These are phyloP conservation scores for Scheffersomyces insectosa DNA, from an alignment of 1,139 yeast species.

Conservation along the genomic window DNA sequence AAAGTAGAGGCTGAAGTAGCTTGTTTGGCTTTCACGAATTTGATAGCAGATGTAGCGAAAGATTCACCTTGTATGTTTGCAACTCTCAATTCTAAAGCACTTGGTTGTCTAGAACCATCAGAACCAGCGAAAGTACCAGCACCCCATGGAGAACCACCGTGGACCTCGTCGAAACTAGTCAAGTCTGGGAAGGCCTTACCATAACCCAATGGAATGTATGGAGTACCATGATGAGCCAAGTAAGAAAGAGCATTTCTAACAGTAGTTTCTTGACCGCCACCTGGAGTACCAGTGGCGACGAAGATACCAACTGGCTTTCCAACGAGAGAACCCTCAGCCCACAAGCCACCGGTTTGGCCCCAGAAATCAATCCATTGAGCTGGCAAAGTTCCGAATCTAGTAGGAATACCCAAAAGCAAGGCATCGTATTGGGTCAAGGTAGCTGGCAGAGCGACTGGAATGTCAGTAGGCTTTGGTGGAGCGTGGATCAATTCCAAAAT, in stretches of 20 bases:
- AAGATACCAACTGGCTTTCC: conserved; percentile 52
- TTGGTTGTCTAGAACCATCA: conserved; percentile 50
- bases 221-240: conserved; percentile 53
- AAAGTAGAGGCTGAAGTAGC: neutral
- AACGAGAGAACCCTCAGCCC: conserved; percentile 50
- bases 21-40: conserved; percentile 12
- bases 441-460: conserved; percentile 44
- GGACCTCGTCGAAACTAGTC: conserved; percentile 37
- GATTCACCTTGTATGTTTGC: conserved; percentile 44
- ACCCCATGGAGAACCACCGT: conserved; percentile 55
- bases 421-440: conserved; percentile 45
- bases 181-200: conserved; percentile 34
- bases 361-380: conserved; percentile 47
- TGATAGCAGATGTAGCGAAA: conserved; percentile 38
- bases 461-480: conserved; percentile 36
- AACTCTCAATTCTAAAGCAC: conserved; percentile 38
- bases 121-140: conserved; percentile 50
- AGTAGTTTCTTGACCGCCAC: conserved; percentile 53
- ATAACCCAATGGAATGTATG: conserved; percentile 51
- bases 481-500: conserved; percentile 43
- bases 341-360: conserved; percentile 49
- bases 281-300: conserved; percentile 46
- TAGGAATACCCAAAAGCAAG: conserved; percentile 51
- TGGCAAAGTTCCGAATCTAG: conserved; percentile 50
- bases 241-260: conserved; percentile 34